Evolutionary conservation across 2,329 filamentous ascomycete genomes (phyloP).

Genomic region (Xylariaceae sp.): DNA sequence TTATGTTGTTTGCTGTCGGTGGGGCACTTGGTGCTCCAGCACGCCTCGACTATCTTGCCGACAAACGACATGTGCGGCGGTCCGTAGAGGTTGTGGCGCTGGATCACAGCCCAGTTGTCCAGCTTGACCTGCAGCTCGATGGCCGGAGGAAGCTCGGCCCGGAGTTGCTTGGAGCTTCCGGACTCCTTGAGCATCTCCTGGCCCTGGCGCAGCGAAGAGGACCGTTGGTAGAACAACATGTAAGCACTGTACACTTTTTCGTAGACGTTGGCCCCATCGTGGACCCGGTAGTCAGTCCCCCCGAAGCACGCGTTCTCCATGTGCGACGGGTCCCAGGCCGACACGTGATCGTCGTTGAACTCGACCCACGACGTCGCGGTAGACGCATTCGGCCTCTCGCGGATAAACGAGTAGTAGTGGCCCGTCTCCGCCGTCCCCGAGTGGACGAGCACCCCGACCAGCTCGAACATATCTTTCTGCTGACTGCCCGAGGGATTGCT

Average conservation of each 20-base stretch:
- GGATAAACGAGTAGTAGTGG: constrained; percentile 95
- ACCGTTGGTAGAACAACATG: constrained; percentile 94
- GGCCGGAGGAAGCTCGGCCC: constrained; percentile 39
- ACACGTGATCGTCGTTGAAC: constrained; percentile 88
- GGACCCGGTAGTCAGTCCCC: constrained; percentile 54
- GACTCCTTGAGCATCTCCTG: constrained; percentile 40
- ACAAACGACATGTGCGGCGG: constrained; percentile 64
- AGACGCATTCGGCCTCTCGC: constrained; percentile 60
- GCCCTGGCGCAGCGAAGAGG: constrained; percentile 55
- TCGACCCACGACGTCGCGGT: constrained; percentile 66
- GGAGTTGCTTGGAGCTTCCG: constrained; percentile 36
- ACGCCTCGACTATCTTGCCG: constrained; percentile 52
- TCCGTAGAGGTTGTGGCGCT: constrained; percentile 76
- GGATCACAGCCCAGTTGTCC: constrained; percentile 69
- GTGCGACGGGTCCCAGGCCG: constrained; percentile 64
- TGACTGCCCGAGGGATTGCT: constrained; percentile 53
- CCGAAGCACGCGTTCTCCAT: constrained; percentile 78
- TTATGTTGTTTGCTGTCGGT: constrained; percentile 33
- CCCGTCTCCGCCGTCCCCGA: constrained; percentile 88
- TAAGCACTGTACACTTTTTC: constrained; percentile 84
- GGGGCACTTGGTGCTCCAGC: constrained; percentile 48
- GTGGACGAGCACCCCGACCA: constrained; percentile 93
- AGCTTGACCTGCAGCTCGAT: constrained; percentile 56
- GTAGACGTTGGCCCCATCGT: constrained; percentile 43
- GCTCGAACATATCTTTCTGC: constrained; percentile 74